Evolutionary conservation across 495 filamentous ascomycete genomes (phyloP), one percentile per base, ranked within the genome.

Genomic region (Penicillium silybi): DNA sequence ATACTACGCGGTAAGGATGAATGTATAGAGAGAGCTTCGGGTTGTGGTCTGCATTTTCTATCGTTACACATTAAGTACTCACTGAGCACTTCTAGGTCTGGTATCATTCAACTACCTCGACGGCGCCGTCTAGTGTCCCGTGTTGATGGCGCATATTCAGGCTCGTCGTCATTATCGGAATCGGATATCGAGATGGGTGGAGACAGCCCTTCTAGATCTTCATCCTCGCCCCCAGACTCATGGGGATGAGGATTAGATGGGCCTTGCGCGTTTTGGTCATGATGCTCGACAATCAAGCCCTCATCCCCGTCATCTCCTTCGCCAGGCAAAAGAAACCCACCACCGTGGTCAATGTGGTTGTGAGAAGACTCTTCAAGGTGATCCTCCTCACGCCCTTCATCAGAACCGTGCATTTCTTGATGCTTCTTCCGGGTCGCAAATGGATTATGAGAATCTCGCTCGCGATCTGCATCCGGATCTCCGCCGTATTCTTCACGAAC

Each of bases 401-500:
- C 43, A 20, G 52, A 40, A 13, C 52, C 50, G 17, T 38, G 43
- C 22, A 23, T 6, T 1, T 44, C 34, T n/a, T 35, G 34, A 4
- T 46, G 50, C 17, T 47, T 39, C 25, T 44, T 56, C 35, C 55
- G 46, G 8, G 49, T 43, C 6, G 65, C 58, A 53, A 77, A 77
- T 2, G 74, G 72, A 56, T 77, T 77, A 37, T 66, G 53, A 3
- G 54, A 41, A 29, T 75, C 72, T 16, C 58, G 54, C 48, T 72
- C 63, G 6, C 50, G 39, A 40, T 67, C 68, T 25, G 54, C 60
- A 34, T 45, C 70, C 25, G 69, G 65, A 53, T 72, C 70, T 19
- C 82, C 86, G 3, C 86, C 88, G 73, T 96, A 95, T 44, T 96
- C 89, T 46, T 85, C 80, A 35, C 78, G 74, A 26, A 98, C 83